Conservation (phyloP, 2,329 filamentous ascomycete species). For the Amesomyces nigricolor region DNA sequence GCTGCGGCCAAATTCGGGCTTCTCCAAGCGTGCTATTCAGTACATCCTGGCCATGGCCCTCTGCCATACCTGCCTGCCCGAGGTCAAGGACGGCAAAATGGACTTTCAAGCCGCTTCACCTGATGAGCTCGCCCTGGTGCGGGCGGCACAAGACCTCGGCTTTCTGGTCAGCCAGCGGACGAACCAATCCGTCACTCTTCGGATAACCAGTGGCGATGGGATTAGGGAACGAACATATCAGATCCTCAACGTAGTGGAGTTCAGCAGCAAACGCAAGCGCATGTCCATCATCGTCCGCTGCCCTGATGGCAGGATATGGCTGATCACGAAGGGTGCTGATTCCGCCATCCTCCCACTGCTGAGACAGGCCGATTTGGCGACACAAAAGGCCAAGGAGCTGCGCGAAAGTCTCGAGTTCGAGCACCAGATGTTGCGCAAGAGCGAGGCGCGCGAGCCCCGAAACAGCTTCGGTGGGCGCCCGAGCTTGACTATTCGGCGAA, state of each 20-base stretch:
- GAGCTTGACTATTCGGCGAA: slow-evolving; percentile 47
- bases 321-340: slow-evolving; percentile 84
- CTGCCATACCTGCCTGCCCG: slow-evolving; percentile 80
- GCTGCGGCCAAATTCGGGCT: slow-evolving; percentile 55
- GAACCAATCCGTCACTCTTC: slow-evolving; percentile 62
- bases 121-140: slow-evolving; percentile 76
- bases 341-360: slow-evolving; percentile 71
- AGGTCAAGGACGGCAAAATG: slow-evolving; percentile 61
- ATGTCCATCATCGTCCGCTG: slow-evolving; percentile 84
- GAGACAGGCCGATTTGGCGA: slow-evolving; percentile 63
- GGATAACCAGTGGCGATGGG: slow-evolving; percentile 31
- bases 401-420: slow-evolving; percentile 58
- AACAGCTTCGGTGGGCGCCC: slow-evolving; percentile 52
- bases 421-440: slow-evolving; percentile 58
- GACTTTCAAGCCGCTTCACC: slow-evolving; percentile 80
- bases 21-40: slow-evolving; percentile 63
- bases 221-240: slow-evolving; percentile 51
- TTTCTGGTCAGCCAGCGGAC: slow-evolving; percentile 69
- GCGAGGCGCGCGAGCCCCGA: slow-evolving; percentile 46
- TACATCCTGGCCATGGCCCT: slow-evolving; percentile 76
- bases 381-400: slow-evolving; percentile 64
- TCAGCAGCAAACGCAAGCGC: slow-evolving; percentile 78
- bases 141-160: slow-evolving; percentile 74
- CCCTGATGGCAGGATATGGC: slow-evolving; percentile 70
- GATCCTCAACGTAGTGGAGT: slow-evolving; percentile 79